Conservation (phyloP, 345 rosid species). For the Acer campestre region DNA sequence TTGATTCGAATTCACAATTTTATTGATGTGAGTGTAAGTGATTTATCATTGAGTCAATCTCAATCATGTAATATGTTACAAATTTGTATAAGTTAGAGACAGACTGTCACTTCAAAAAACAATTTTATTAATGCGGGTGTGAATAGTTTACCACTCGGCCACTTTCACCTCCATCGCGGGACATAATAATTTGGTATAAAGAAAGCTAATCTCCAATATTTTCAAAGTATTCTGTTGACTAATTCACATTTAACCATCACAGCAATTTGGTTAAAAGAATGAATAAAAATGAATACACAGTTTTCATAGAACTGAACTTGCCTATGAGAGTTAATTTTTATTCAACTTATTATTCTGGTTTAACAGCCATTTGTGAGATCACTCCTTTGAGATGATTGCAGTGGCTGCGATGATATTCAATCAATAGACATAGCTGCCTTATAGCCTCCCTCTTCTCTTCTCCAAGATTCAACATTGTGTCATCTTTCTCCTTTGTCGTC, state of each 20-base stretch:
- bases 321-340: background rate
- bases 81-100: no score
- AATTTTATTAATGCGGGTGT: no score
- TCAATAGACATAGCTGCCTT: constrained; percentile 64
- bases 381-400: constrained; percentile 53
- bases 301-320: background rate
- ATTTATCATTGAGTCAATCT: no score
- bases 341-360: constrained; percentile 26
- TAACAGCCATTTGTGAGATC: constrained; percentile 40
- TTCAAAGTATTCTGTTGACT: background rate
- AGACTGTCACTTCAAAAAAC: no score
- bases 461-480: constrained; percentile 43
- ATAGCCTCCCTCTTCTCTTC: constrained; percentile 86
- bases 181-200: no score
- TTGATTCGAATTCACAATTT: no score
- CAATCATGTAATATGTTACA: no score
- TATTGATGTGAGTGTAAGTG: no score
- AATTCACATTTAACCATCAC: background rate
- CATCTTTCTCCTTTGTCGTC: constrained; percentile 46
- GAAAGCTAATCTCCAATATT: background rate
- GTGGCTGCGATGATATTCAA: constrained; percentile 72
- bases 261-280: background rate
- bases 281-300: background rate
- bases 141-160: no score
- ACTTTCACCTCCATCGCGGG: no score